Evolutionary conservation across 2,329 filamentous ascomycete species (phyloP).

Genomic region (Cercospora nicotianae): DNA sequence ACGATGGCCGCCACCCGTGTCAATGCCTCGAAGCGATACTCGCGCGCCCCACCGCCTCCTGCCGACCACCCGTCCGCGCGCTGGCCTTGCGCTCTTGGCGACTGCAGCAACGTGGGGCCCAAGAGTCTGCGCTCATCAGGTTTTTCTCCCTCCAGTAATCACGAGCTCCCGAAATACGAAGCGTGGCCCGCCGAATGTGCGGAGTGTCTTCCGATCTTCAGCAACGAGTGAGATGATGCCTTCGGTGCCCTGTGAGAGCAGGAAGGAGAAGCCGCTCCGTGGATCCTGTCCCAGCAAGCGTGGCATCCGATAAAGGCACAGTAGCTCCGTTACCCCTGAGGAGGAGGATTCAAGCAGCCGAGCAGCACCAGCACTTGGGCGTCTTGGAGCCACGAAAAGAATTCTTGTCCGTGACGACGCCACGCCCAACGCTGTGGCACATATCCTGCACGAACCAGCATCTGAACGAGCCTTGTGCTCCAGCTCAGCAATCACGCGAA

Average conservation of each 20-base stretch:
- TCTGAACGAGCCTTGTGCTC: slow-evolving; percentile 1
- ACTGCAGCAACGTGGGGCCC: not conserved
- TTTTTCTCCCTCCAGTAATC: not conserved
- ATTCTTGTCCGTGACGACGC: not conserved
- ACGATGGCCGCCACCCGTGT: not conserved
- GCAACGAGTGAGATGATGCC: not conserved
- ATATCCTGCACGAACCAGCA: slow-evolving; percentile 1
- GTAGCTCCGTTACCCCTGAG: not conserved
- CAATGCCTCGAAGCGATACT: not conserved
- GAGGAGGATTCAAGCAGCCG: not conserved
- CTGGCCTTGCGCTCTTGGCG: not conserved
- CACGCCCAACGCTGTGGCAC: slow-evolving; percentile 1
- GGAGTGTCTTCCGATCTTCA: not conserved
- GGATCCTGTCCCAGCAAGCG: not conserved
- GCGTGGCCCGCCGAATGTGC: not conserved
- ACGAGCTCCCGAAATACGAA: not conserved
- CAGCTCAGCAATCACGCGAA: not conserved
- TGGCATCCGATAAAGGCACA: not conserved
- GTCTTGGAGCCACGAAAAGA: not conserved
- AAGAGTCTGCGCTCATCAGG: not conserved
- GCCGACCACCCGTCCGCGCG: not conserved
- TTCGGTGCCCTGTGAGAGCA: not conserved
- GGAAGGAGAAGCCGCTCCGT: not conserved
- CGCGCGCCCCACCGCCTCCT: not conserved
- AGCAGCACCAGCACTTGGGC: not conserved